These are phyloP conservation scores for Pseudohalonectria lignicola DNA, from an alignment of 2,329 filamentous ascomycete genomes.

Conservation along the genomic window DNA sequence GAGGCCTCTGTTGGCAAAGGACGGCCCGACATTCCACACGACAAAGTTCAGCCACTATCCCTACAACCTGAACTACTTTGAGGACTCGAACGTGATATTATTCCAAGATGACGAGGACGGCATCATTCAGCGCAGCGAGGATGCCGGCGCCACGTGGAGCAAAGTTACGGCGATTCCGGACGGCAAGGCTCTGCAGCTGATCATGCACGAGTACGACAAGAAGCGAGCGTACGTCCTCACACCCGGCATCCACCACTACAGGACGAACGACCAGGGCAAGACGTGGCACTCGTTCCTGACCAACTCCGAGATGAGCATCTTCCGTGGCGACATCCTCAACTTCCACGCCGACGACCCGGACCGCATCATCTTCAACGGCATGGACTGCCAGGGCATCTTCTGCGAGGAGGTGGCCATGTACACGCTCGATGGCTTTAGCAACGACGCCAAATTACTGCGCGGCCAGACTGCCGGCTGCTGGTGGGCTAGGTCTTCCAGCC, in stretches of 20 bases:
- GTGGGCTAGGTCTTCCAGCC: constrained; percentile 71
- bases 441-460: constrained; percentile 51
- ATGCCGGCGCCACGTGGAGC: constrained; percentile 73
- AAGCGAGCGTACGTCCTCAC: constrained; percentile 75
- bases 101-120: constrained; percentile 55
- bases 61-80: constrained; percentile 73
- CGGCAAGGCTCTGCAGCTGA: constrained; percentile 49
- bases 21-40: constrained; percentile 53
- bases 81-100: constrained; percentile 73
- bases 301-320: constrained; percentile 42
- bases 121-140: constrained; percentile 64
- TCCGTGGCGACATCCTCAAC: constrained; percentile 41
- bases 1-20: constrained; percentile 35
- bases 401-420: constrained; percentile 59
- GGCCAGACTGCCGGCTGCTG: constrained; percentile 64
- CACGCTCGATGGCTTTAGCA: constrained; percentile 77
- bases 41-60: constrained; percentile 58
- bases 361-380: constrained; percentile 75
- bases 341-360: constrained; percentile 80
- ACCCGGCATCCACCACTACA: constrained; percentile 59
- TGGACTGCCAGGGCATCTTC: constrained; percentile 53
- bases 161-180: constrained; percentile 53
- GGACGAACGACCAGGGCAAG: constrained; percentile 72
- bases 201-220: constrained; percentile 69
- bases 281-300: constrained; percentile 69